phyloP scores from a whole-genome alignment of 2,329 filamentous ascomycete species.

The Chrysoporthe deuterocubensis region DNA sequence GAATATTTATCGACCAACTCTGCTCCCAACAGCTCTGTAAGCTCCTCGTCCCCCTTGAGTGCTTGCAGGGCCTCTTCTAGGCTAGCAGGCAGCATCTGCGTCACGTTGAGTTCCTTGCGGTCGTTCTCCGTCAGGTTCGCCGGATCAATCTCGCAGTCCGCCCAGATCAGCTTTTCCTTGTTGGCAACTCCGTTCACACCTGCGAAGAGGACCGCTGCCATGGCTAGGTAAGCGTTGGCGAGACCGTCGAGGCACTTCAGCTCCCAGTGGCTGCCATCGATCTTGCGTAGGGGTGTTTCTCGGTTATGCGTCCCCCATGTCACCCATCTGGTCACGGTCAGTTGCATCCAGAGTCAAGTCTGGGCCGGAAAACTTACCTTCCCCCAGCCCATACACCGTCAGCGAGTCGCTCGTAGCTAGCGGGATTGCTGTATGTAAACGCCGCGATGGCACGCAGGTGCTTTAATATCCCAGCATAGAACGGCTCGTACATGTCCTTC shows the following conservation, averaged over 20 bases:
- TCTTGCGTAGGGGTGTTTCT: constrained; percentile 72
- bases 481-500: constrained; percentile 58
- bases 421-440: constrained; percentile 67
- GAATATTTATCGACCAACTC: constrained; percentile 61
- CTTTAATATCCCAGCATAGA: constrained; percentile 72
- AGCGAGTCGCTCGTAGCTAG: constrained; percentile 69
- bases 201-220: constrained; percentile 63
- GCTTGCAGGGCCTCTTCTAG: constrained; percentile 59
- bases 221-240: constrained; percentile 76
- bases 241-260: constrained; percentile 77
- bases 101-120: constrained; percentile 57
- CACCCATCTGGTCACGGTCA: constrained; percentile 56
- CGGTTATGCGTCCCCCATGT: constrained; percentile 83
- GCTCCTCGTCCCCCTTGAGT: constrained; percentile 50
- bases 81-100: constrained; percentile 55
- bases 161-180: constrained; percentile 48
- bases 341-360: not conserved
- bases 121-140: constrained; percentile 51
- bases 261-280: constrained; percentile 74
- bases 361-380: constrained; percentile 37
- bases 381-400: constrained; percentile 81
- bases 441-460: constrained; percentile 71
- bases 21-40: constrained; percentile 52
- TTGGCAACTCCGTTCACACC: constrained; percentile 60
- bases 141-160: constrained; percentile 61